Percentiles rank a stretch among this genome's conserved stretches.
phyloP scores from a whole-genome alignment of 768 basidiomycete species.

The Kwoniella dendrophila region DNA sequence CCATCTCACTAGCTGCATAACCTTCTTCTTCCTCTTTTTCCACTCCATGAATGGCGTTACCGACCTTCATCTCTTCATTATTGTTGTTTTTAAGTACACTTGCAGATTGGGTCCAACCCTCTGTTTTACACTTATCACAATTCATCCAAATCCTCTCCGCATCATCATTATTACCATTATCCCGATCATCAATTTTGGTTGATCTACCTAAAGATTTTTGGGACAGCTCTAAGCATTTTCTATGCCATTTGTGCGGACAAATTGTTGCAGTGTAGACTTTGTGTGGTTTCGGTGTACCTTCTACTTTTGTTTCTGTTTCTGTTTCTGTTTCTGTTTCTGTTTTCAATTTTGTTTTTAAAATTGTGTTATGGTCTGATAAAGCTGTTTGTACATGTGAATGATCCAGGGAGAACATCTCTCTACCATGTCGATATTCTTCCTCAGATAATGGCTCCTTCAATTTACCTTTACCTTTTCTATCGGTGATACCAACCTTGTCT shows the following conservation, averaged over 20 bases:
- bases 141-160: slow-evolving; percentile 32
- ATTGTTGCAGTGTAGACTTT: background rate
- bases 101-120: slow-evolving; percentile 34
- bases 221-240: slow-evolving; percentile 31
- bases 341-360: background rate
- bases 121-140: slow-evolving; percentile 41
- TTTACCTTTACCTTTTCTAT: background rate
- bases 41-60: background rate
- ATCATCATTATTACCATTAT: too few relatives aligned
- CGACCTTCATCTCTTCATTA: background rate
- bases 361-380: slow-evolving; percentile 68
- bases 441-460: too few relatives aligned
- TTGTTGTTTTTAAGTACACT: too few relatives aligned
- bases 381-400: too few relatives aligned
- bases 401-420: slow-evolving; percentile 53
- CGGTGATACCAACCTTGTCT: slow-evolving; percentile 4
- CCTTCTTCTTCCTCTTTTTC: slow-evolving; percentile 8
- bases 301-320: too few relatives aligned
- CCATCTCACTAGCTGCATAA: slow-evolving; percentile 19
- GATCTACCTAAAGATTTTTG: slow-evolving; percentile 26
- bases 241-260: slow-evolving; percentile 37
- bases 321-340: background rate
- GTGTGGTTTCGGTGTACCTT: too few relatives aligned
- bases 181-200: too few relatives aligned
- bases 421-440: slow-evolving; percentile 10